These are phyloP conservation scores for Agaricales sp. DNA, from an alignment of 1,284 basidiomycete genomes.

Conservation along the genomic window DNA sequence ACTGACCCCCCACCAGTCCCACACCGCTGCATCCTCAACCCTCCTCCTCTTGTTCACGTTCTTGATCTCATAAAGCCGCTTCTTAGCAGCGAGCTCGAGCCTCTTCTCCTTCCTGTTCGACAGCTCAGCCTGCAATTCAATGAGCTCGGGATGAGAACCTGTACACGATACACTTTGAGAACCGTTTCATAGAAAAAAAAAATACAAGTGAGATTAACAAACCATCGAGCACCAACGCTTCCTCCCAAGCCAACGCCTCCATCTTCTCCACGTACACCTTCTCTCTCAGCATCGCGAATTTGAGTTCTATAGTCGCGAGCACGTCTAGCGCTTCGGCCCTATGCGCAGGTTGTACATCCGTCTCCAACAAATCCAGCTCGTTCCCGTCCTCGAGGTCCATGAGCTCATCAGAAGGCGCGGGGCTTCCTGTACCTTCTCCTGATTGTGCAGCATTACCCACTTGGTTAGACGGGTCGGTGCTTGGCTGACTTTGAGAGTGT, in stretches of 20 bases:
- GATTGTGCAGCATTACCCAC: not conserved
- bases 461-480: not conserved
- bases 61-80: slow-evolving; percentile 52
- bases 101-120: slow-evolving; percentile 65
- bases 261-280: slow-evolving; percentile 75
- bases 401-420: slow-evolving; percentile 3
- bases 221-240: slow-evolving; percentile 57
- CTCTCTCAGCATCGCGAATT: slow-evolving; percentile 65
- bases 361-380: slow-evolving; percentile 36
- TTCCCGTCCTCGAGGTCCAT: slow-evolving; percentile 17
- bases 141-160: slow-evolving; percentile 78
- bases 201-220: slow-evolving; percentile 16
- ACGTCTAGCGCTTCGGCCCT: slow-evolving; percentile 72
- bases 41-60: slow-evolving; percentile 46
- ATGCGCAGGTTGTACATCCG: slow-evolving; percentile 63
- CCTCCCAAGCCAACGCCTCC: slow-evolving; percentile 71
- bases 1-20: slow-evolving; percentile 71
- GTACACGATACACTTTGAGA: not conserved
- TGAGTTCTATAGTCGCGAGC: slow-evolving; percentile 68
- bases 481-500: not conserved
- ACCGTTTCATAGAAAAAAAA: not conserved
- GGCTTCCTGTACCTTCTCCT: not conserved
- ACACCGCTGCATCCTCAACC: slow-evolving; percentile 53
- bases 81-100: slow-evolving; percentile 59
- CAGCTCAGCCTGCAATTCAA: slow-evolving; percentile 68